Percentiles rank a stretch among this genome's conserved stretches.
Conservation (phyloP, 78 protist genomes). For the Reticulomyxa filosa region DNA sequence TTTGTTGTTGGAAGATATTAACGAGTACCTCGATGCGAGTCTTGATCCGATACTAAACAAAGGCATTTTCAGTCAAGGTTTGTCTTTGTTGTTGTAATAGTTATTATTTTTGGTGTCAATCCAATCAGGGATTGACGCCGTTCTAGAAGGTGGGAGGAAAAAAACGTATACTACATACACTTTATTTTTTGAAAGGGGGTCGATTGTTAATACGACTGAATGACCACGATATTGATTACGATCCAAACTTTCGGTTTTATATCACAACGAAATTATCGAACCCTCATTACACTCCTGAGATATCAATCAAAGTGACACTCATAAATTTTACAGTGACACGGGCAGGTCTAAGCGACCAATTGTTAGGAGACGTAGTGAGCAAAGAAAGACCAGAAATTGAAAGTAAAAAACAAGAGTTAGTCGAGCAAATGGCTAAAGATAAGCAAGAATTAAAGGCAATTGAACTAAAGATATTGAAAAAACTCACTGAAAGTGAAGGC, state of each 20-base stretch:
- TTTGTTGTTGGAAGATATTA: slow-evolving; percentile 44
- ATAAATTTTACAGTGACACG: slow-evolving; percentile 43
- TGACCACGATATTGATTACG: slow-evolving; percentile 36
- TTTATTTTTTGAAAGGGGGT: too few species aligned
- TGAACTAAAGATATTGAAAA: slow-evolving; percentile 28
- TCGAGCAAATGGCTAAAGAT: slow-evolving; percentile 24
- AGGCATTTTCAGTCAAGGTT: slow-evolving; percentile 19
- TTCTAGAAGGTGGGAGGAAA: too few species aligned
- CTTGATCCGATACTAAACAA: slow-evolving; percentile 37
- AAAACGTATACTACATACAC: too few species aligned
- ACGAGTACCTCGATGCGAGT: slow-evolving; percentile 47
- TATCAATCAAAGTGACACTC: slow-evolving; percentile 29
- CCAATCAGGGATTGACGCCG: too few species aligned
- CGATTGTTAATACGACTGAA: slow-evolving; percentile 29
- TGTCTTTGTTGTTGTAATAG: too few species aligned
- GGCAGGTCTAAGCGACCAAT: slow-evolving; percentile 37
- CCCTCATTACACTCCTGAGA: slow-evolving; percentile 40
- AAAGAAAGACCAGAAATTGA: slow-evolving; percentile 41
- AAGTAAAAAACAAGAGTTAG: slow-evolving; percentile 7
- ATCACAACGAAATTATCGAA: slow-evolving; percentile 34
- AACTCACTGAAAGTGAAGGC: slow-evolving; percentile 29
- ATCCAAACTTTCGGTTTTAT: slow-evolving; percentile 22
- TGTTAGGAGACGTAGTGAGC: slow-evolving; percentile 17
- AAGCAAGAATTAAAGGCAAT: slow-evolving; percentile 9
- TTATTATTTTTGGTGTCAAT: too few species aligned